Base-by-base conservation (phyloP, 306 rosid genomes). In the Abrus pulchellus region DNA sequence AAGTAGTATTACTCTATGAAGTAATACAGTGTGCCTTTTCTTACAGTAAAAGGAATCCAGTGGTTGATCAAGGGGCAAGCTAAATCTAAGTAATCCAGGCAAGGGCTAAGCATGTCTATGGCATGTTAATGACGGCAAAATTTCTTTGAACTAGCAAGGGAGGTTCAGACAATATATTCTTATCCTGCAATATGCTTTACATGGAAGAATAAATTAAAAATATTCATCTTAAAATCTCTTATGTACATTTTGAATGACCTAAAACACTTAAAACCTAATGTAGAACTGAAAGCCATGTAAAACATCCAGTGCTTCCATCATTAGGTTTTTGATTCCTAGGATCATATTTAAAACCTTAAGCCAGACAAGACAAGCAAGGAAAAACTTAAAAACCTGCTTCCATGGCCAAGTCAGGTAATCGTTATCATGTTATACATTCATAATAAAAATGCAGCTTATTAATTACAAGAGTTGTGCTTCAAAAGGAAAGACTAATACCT, bases 401-500 rank as follows among this genome's bases (percentile, higher is more conserved):
- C 2, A 20, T 54, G 33, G 30, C 63, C 27, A 68, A 77, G 64
- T 44, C 69, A 38, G 75, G 41, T 3, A 45, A 61, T 33, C 78
- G 75, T 59, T 55, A 5, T 68, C 14, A 13, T 76, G 60, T 76
- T 30, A 75, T 53, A 82, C 52, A 66, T 59, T 57, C 20, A 29
- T 34, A 41, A 38, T 36, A 65, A 74, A 57, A 72, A 32, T 72
- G 43, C 64, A 77, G 53, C 45, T 54, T 41, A 36, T 67, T 68
- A 76, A 55, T 13, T 50, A 50, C 28, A 27, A 74, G 43, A 69
- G 40, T 36, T 64, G 59, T 53, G 41, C 56, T 78, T 65, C 44
- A 33, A 68, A 79, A 78, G 74, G 55, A 59, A 30, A 70, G 53
- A 71, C 49, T 10, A 34, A 76, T 91, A 95, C 99, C 99, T 95